A percentile compares a stretch with the other conserved stretches of the same genome.
These are phyloP conservation scores for Fraxinus baroniana DNA, from an alignment of 305 asterid species.

Conservation along the genomic window DNA sequence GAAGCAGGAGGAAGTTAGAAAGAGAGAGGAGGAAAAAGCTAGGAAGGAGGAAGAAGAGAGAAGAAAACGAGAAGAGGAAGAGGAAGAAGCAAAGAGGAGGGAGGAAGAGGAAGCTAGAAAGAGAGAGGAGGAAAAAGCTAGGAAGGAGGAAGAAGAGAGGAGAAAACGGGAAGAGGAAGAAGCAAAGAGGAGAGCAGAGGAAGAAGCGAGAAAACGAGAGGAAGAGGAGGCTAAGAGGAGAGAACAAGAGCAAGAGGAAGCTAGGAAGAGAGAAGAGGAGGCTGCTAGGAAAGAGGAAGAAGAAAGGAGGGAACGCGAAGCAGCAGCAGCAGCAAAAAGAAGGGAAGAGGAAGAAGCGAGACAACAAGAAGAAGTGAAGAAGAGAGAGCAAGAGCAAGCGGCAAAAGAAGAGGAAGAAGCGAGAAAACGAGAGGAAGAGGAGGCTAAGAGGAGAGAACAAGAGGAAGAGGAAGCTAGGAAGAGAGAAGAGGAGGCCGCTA, in stretches of 20 bases:
- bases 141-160: constrained; percentile 18
- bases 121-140: constrained; percentile 25
- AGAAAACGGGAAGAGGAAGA: constrained; percentile 23
- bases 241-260: constrained; percentile 20
- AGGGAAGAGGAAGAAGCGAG: not conserved
- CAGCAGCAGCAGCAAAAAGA: not conserved
- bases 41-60: constrained; percentile 19
- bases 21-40: constrained; percentile 24
- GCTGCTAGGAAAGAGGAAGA: not conserved
- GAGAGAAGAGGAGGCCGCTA: not conserved
- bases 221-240: constrained; percentile 8
- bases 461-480: constrained; percentile 2
- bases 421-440: not conserved
- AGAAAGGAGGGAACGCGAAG: not conserved
- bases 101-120: constrained; percentile 25
- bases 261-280: not conserved
- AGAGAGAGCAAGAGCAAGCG: not conserved
- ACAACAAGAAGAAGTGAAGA: not conserved
- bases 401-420: not conserved
- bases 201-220: not conserved
- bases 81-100: constrained; percentile 14
- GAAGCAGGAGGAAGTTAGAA: constrained; percentile 22
- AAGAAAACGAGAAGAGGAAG: constrained; percentile 23
- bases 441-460: constrained; percentile 13
- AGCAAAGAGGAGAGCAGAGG: constrained; percentile 14